phyloP scores from a whole-genome alignment of 1,284 basidiomycete genomes.

The Cerioporus squamosus region DNA sequence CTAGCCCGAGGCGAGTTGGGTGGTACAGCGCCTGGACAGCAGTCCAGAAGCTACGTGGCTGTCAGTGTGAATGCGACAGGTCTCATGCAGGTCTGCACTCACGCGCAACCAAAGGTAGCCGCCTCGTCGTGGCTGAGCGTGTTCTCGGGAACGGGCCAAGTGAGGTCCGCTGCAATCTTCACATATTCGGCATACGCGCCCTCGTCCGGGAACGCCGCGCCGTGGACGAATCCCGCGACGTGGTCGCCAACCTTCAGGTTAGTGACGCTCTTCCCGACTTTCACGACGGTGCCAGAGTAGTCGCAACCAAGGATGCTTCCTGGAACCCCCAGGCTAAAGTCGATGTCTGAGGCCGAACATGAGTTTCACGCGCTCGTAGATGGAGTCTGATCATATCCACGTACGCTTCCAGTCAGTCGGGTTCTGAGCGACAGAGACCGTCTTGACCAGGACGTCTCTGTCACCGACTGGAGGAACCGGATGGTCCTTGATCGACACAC shows the following conservation, averaged over 20 bases:
- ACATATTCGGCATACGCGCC: conserved; percentile 48
- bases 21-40: conserved; percentile 41
- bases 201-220: conserved; percentile 29
- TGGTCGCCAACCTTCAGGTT: conserved; percentile 27
- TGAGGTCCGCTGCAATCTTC: conserved; percentile 34
- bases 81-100: conserved; percentile 12
- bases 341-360: conserved; percentile 13
- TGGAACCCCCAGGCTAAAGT: conserved; percentile 4
- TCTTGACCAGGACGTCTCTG: conserved; percentile 32
- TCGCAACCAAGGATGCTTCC: conserved; percentile 32
- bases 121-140: conserved; percentile 40
- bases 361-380: background rate
- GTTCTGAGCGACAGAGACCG: conserved; percentile 31
- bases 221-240: conserved; percentile 31
- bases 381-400: background rate
- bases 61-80: background rate
- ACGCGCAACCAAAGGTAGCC: conserved; percentile 42
- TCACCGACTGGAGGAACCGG: conserved; percentile 30
- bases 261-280: conserved; percentile 26
- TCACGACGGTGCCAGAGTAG: conserved; percentile 29
- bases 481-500: conserved; percentile 24
- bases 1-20: conserved; percentile 27
- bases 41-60: conserved; percentile 33
- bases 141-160: conserved; percentile 38
- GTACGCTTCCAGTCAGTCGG: conserved; percentile 34